A percentile compares a stretch with the other conserved stretches of the same genome.
Conservation (phyloP, 306 rosid genomes). For the Cicer yamashitae region DNA sequence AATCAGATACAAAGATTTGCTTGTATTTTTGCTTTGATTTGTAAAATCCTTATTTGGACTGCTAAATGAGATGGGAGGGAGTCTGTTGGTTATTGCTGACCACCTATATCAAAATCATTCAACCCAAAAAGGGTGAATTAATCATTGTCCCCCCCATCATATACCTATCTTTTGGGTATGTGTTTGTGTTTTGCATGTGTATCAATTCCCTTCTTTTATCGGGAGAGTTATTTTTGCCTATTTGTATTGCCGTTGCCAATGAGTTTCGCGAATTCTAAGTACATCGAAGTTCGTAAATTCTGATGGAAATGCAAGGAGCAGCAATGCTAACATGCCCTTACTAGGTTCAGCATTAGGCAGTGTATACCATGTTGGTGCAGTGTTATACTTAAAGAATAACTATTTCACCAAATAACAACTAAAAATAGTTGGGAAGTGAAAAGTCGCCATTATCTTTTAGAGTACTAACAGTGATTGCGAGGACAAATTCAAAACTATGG, state of each 20-base stretch:
- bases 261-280: not conserved
- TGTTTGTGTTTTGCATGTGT: not conserved
- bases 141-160: too few species aligned
- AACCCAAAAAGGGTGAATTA: not conserved
- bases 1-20: not conserved
- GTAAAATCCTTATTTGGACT: slow-evolving; percentile 17
- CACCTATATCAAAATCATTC: not conserved
- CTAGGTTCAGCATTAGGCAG: slow-evolving; percentile 16
- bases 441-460: not conserved
- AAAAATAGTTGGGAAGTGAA: not conserved
- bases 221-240: slow-evolving; percentile 3
- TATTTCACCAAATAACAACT: slow-evolving; percentile 8
- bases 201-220: not conserved
- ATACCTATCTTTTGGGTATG: not conserved
- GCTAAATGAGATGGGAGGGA: not conserved
- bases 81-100: slow-evolving; percentile 1
- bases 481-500: not conserved
- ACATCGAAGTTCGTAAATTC: not conserved
- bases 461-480: not conserved
- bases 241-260: not conserved
- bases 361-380: slow-evolving; percentile 5
- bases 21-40: not conserved
- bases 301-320: not conserved
- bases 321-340: not conserved
- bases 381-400: slow-evolving; percentile 8